These are phyloP conservation scores for Moricandia arvensis DNA, from an alignment of 345 rosid species.

Conservation along the genomic window DNA sequence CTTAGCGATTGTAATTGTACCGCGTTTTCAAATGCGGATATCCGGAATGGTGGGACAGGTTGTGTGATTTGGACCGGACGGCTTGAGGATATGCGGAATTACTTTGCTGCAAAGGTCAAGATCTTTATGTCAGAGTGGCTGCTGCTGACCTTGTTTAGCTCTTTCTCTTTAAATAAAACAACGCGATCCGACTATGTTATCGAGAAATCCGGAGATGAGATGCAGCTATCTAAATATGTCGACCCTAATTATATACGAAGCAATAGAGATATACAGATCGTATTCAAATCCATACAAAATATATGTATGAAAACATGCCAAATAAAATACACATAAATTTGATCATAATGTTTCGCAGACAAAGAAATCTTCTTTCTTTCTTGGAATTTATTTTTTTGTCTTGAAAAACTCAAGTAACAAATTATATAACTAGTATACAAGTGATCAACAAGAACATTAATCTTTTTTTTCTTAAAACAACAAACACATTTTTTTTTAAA, in stretches of 20 bases:
- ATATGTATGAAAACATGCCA: background rate
- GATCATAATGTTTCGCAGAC: no score
- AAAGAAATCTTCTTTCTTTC: no score
- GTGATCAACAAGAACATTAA: no score
- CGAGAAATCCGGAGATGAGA: background rate
- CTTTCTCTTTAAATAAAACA: background rate
- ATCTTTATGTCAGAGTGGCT: background rate
- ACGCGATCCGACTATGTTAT: background rate
- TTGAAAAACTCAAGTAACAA: no score
- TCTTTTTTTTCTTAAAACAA: no score
- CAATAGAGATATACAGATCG: background rate
- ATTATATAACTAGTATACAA: no score
- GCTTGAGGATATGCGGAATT: background rate
- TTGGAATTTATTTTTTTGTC: no score
- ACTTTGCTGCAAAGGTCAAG: background rate
- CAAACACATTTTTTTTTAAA: no score
- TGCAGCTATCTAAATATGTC: no score
- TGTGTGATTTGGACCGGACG: background rate
- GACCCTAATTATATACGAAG: no score
- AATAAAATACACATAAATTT: background rate
- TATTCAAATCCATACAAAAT: no score
- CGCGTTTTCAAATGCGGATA: background rate
- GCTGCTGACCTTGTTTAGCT: background rate
- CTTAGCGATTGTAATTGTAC: background rate
- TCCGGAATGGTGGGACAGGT: background rate